phyloP scores from a whole-genome alignment of 345 rosid genomes.

The Brassica rapa region DNA sequence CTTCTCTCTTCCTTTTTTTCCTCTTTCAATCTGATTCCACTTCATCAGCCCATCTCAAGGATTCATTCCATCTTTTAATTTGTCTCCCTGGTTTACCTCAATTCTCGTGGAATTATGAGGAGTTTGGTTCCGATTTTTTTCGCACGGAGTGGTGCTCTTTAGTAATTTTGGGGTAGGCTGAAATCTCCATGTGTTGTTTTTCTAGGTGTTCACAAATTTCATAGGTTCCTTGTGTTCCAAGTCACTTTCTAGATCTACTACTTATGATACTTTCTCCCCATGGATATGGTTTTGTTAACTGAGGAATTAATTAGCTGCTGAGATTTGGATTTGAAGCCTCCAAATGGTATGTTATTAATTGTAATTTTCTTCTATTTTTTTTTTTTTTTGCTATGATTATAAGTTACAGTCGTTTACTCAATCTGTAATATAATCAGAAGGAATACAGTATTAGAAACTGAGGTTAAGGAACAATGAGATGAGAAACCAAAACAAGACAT shows the following conservation, averaged over 20 bases:
- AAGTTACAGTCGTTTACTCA: neutral
- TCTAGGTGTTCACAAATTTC: neutral
- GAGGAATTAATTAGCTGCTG: neutral
- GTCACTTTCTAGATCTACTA: neutral
- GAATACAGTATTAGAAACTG: too few species aligned
- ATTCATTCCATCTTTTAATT: neutral
- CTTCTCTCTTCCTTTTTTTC: neutral
- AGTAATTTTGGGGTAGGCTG: neutral
- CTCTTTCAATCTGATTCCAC: conserved; percentile 1
- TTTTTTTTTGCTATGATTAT: neutral
- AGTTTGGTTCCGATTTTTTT: neutral
- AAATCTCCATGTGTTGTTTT: neutral
- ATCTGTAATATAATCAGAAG: neutral
- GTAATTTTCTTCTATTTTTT: neutral
- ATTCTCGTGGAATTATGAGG: neutral
- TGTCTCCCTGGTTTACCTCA: neutral
- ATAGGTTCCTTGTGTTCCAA: conserved; percentile 25
- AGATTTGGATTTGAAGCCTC: neutral
- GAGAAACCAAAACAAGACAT: too few species aligned
- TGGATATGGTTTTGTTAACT: neutral
- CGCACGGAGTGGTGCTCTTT: neutral
- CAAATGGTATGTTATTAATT: neutral
- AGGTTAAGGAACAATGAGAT: too few species aligned
- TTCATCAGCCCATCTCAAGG: neutral
- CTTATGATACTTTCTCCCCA: neutral